Percentiles rank a stretch among this genome's conserved stretches.
Conservation (phyloP, 108 stramenopile genomes). For the Fragilariopsis cylindrus region DNA sequence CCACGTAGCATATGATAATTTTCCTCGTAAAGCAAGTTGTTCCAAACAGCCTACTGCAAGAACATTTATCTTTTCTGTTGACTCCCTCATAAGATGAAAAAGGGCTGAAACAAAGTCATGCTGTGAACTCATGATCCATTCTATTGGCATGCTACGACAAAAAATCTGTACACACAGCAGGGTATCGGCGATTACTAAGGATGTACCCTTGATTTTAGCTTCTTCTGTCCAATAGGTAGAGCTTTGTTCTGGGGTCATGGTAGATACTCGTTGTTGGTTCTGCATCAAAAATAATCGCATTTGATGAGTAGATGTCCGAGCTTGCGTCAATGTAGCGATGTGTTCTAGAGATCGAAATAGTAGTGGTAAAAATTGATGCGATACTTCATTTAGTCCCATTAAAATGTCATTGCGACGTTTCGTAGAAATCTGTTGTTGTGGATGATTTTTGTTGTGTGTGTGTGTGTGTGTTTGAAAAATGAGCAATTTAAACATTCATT, state of each 20-base stretch:
- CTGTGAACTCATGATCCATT: constrained; percentile 64
- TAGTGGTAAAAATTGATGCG: constrained; percentile 62
- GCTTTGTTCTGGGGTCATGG: constrained; percentile 73
- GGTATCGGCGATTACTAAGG: constrained; percentile 60
- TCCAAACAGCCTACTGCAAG: constrained; percentile 70
- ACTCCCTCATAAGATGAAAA: constrained; percentile 76
- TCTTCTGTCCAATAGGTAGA: constrained; percentile 59
- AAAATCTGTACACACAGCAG: constrained; percentile 69
- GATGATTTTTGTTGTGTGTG: no score
- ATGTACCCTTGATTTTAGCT: constrained; percentile 35
- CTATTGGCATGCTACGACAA: constrained; percentile 82
- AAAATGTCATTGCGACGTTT: constrained; percentile 84
- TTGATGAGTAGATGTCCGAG: constrained; percentile 52
- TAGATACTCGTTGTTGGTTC: constrained; percentile 50
- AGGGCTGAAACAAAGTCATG: constrained; percentile 71
- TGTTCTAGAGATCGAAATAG: constrained; percentile 74
- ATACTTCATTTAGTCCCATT: constrained; percentile 83
- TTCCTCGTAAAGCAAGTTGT: constrained; percentile 66
- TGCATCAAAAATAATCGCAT: constrained; percentile 73
- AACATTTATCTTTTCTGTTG: constrained; percentile 60
- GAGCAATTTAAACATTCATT: background rate
- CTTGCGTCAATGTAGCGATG: constrained; percentile 49
- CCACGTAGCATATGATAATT: constrained; percentile 72
- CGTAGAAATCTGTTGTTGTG: constrained; percentile 63
- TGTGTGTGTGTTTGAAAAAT: no score